Evolutionary conservation across 441 rosid genomes (phyloP).

Genomic region (Pelargonium myrrhifolium): DNA sequence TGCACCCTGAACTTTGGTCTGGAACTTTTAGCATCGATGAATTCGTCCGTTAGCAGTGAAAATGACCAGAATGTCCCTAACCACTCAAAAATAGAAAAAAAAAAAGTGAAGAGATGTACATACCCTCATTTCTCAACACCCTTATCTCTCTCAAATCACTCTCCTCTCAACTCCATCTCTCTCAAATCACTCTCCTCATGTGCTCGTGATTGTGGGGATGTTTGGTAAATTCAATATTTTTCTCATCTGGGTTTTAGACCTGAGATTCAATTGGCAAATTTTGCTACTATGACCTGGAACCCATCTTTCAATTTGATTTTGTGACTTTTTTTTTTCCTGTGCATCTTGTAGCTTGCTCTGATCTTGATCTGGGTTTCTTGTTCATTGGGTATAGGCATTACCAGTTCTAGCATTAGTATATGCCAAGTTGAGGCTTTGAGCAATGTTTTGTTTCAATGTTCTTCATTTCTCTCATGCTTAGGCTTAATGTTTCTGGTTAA

Average conservation of each 20-base stretch:
- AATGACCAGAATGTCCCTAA: too few relatives aligned
- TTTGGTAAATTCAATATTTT: constrained; percentile 16
- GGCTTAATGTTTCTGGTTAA: neutral
- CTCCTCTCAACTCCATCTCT: too few relatives aligned
- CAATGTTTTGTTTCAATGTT: neutral
- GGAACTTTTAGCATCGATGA: too few relatives aligned
- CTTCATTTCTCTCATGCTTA: neutral
- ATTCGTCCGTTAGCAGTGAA: too few relatives aligned
- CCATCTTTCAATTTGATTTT: neutral
- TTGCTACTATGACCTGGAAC: constrained; percentile 6
- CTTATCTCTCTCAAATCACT: too few relatives aligned
- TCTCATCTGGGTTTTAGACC: constrained; percentile 28
- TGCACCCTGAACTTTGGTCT: too few relatives aligned
- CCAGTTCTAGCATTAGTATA: neutral
- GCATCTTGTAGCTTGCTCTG: constrained; percentile 2
- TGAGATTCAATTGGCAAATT: constrained; percentile 13
- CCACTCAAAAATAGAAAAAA: too few relatives aligned
- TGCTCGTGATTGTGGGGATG: constrained; percentile 28
- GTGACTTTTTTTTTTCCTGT: constrained; percentile 6
- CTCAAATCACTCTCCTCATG: too few relatives aligned
- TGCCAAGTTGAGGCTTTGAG: neutral
- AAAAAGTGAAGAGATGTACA: too few relatives aligned
- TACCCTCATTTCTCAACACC: too few relatives aligned
- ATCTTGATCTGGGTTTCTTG: constrained; percentile 21
- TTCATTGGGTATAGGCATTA: neutral